Base-by-base conservation (phyloP, 805 yeast species). In the Metschnikowia baotianmanensis region DNA sequence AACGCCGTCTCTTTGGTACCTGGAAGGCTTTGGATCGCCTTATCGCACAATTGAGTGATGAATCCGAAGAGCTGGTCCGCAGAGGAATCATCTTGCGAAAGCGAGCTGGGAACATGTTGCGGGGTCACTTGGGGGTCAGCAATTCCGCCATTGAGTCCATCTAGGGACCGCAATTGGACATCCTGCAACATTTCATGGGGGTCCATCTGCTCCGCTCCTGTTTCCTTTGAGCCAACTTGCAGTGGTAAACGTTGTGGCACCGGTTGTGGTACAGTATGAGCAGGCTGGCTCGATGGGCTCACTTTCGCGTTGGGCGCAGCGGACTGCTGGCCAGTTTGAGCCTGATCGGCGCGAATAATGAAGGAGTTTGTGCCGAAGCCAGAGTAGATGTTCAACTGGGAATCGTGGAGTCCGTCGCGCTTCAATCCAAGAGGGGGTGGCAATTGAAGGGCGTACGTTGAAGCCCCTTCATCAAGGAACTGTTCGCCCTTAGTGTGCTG, bases 351-450 rank as follows among this genome's bases (percentile, higher is more conserved):
- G 5, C 52, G 45, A 18, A 33, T 45, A 11, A 48, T 45, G 28
- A 36, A 36, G 6, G 51, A 39, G 42, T 57, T 57, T 2, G 58
- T 48, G 12, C 84, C 85, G 54, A 79, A 78, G 2, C 70, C 63
- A 43, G 87, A 95, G 64, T 93, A 93, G 8, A 90, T 80, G 15
- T 74, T 69, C 43, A 81, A 71, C 62, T 93, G 99, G 42, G 79
- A 81, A 1, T 78, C 69, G 13, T 83, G 75, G 9, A 93, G 78
- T 27, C 97, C 98, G 10, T 80, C 82, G 2, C 80, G 74, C 40
- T 74, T 78, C 53, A 89, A 69, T 0, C 96, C 91, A 33, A 91
- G 73, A 1, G 96, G 96, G 29, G 86, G 96, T 1, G 98, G 99
- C 31, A 91, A 72, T 25, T 75, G 72, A 51, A 87, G 61, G 0